Evolutionary conservation across 495 filamentous ascomycete genomes (phyloP).

Genomic region (Xanthoparmelia taractica): DNA sequence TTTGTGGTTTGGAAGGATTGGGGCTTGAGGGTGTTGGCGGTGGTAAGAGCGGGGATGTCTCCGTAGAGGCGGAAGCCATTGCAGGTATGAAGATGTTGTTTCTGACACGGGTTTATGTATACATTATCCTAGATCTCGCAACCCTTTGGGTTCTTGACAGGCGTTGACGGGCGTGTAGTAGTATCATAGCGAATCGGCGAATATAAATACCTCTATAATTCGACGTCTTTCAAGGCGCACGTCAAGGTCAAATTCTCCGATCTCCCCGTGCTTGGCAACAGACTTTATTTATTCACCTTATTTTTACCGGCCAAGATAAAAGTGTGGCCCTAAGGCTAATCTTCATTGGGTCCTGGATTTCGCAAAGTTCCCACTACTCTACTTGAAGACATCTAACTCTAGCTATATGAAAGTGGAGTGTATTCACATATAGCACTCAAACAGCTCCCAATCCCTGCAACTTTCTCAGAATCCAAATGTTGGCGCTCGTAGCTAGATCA

Average conservation of each 20-base stretch:
- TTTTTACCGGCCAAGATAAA: too few relatives aligned
- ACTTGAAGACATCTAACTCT: too few relatives aligned
- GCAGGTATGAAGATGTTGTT: background rate
- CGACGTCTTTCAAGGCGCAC: background rate
- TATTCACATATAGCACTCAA: background rate
- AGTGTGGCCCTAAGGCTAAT: too few relatives aligned
- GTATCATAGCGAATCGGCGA: background rate
- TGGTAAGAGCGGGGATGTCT: constrained; percentile 43
- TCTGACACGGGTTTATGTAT: background rate
- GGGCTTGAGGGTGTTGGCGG: constrained; percentile 27
- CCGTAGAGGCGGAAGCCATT: constrained; percentile 32
- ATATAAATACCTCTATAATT: background rate
- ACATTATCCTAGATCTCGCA: background rate
- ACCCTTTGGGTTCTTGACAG: background rate
- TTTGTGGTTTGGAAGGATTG: constrained; percentile 39
- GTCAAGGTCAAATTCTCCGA: background rate
- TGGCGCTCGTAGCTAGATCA: background rate
- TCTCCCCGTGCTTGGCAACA: background rate
- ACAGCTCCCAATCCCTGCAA: background rate
- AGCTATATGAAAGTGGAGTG: too few relatives aligned
- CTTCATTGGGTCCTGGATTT: too few relatives aligned
- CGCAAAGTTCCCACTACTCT: too few relatives aligned
- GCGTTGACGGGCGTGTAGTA: background rate
- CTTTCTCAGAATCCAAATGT: background rate
- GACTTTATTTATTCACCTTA: too few relatives aligned